These are phyloP conservation scores for Hortiboletus campestris DNA, from an alignment of 768 basidiomycete species.

Conservation along the genomic window DNA sequence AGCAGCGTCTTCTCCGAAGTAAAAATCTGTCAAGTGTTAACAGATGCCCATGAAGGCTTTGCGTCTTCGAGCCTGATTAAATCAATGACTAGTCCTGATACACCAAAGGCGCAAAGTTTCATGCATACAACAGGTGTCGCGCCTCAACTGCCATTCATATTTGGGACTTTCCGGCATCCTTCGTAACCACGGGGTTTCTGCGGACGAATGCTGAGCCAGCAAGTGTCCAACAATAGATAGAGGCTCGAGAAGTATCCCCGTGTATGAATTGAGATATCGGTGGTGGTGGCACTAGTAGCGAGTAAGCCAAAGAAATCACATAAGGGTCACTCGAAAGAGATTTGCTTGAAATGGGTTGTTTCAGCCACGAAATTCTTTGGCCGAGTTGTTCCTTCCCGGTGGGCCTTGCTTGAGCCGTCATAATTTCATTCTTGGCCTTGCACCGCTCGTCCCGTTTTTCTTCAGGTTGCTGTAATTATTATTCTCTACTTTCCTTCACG, in stretches of 20 bases:
- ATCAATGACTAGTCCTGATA: too few relatives aligned
- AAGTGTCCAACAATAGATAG: neutral
- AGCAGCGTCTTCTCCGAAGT: too few relatives aligned
- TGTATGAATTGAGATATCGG: neutral
- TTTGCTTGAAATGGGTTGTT: neutral
- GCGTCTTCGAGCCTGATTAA: neutral
- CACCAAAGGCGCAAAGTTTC: too few relatives aligned
- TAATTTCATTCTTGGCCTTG: neutral
- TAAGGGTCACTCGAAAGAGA: neutral
- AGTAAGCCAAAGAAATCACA: neutral
- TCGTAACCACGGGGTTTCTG: neutral
- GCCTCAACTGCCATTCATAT: neutral
- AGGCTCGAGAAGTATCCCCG: neutral
- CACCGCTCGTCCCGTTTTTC: neutral
- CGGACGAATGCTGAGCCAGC: neutral
- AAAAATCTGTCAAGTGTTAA: neutral
- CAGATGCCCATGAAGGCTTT: neutral
- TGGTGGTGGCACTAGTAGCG: neutral
- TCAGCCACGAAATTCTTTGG: neutral
- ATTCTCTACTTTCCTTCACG: slow-evolving; percentile 1
- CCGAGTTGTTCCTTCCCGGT: too few relatives aligned
- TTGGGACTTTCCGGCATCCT: neutral
- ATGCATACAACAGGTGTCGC: too few relatives aligned
- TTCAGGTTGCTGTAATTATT: slow-evolving; percentile 14
- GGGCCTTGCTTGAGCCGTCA: neutral